Base-by-base conservation (phyloP, 495 filamentous ascomycete genomes). In the Lasiosphaeris hirsuta region DNA sequence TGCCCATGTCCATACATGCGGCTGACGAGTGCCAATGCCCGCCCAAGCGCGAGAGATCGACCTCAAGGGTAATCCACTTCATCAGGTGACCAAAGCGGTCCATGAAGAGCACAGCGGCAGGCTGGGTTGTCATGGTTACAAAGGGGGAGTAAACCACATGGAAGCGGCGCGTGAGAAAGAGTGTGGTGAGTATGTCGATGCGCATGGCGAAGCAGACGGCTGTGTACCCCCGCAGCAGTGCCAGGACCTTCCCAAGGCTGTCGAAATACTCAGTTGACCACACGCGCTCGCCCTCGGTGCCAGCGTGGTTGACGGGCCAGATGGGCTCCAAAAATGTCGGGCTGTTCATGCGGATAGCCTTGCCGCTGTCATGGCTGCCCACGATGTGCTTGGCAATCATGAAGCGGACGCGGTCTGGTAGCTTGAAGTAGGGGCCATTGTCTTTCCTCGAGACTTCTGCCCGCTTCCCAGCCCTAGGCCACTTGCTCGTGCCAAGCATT, bases 121-220 rank as follows among this genome's bases (percentile, higher is more conserved):
- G 61, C 36, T 60, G 57, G 3, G 44, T 42, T 11, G 8, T 17
- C 11, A 34, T 44, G 0, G 42, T 51, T 11, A 68, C 54, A 36
- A 59, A 59, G 9, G 68, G 70, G 7, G 66, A 63, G 43, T 59
- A 62, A 1, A 65, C 53, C 4, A 70, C 60, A 47, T 72, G 70
- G 50, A 72, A 70, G 34, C 59, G 57, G 33, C 66, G 56, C 2
- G 51, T 62, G 14, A 68, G 56, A 23, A 70, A 62, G 4, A 70
- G 46, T 1, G 61, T 53, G 1, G 59, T 54, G 36, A 69, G 33
- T 8, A 70, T 30, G 38, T 69, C 63, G 10, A 64, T 50, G 23
- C 60, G 56, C 54, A 69, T 62, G 44, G 53, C 59, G 7, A 59
- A 59, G 54, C 64, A 64, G n/a, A 63, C 58, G 2, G 37, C 48